Conservation (phyloP, 2,329 filamentous ascomycete species). For the Elsinoe batatas region DNA sequence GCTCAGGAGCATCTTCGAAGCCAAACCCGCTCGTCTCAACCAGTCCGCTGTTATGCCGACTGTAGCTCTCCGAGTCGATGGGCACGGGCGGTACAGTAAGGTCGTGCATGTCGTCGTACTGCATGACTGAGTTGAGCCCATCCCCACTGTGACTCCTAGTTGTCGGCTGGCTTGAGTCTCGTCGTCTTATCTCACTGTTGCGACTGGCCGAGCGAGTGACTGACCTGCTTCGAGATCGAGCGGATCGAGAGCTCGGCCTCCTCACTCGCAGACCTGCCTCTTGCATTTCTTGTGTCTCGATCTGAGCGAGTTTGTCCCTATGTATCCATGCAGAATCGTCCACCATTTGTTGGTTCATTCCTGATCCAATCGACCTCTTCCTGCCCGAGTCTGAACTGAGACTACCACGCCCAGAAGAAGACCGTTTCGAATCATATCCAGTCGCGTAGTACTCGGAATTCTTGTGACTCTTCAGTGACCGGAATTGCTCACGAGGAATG, state of each 20-base stretch:
- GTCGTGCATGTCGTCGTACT: slow-evolving; percentile 13
- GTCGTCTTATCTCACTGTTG: slow-evolving; percentile 19
- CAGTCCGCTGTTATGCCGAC: slow-evolving; percentile 11
- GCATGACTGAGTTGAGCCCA: slow-evolving; percentile 12
- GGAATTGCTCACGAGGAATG: background rate
- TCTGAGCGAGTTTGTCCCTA: slow-evolving; percentile 70
- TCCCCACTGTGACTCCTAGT: slow-evolving; percentile 16
- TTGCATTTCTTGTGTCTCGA: slow-evolving; percentile 71
- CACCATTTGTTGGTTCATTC: slow-evolving; percentile 7
- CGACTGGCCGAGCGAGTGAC: slow-evolving; percentile 22
- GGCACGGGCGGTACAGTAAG: slow-evolving; percentile 3
- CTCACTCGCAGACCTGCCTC: slow-evolving; percentile 59
- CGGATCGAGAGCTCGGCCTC: slow-evolving; percentile 42
- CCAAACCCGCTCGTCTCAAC: slow-evolving; percentile 11
- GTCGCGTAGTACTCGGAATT: slow-evolving; percentile 5
- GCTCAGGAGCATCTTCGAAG: slow-evolving; percentile 48
- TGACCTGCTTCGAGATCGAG: slow-evolving; percentile 23
- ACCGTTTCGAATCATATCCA: slow-evolving; percentile 7
- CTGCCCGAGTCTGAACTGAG: slow-evolving; percentile 1
- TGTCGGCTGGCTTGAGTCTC: slow-evolving; percentile 18
- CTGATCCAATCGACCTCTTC: slow-evolving; percentile 7
- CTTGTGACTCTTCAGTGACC: background rate
- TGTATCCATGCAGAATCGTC: slow-evolving; percentile 76
- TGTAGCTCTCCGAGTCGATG: slow-evolving; percentile 8
- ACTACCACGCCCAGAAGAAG: slow-evolving; percentile 5